Conservation (phyloP, 352 stramenopile species). For the Phytophthora hybrid region DNA sequence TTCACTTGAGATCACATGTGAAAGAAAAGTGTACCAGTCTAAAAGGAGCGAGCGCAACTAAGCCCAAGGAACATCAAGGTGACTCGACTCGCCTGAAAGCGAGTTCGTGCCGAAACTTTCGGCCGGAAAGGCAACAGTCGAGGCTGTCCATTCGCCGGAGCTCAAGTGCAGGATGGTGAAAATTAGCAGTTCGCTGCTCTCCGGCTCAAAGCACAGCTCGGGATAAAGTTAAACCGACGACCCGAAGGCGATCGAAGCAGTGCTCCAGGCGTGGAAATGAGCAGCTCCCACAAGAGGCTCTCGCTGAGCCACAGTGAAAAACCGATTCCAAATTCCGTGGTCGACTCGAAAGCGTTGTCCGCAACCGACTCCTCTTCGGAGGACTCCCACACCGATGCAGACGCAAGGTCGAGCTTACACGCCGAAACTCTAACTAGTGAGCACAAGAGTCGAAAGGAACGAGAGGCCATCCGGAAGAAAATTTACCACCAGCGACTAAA, state of each 20-base stretch:
- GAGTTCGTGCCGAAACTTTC: neutral
- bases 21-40: neutral
- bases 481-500: slow-evolving; percentile 1
- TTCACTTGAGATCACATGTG: neutral
- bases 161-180: neutral
- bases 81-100: neutral
- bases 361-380: neutral
- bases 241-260: neutral
- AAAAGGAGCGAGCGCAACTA: neutral
- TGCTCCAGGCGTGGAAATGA: neutral
- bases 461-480: neutral
- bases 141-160: neutral
- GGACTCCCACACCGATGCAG: neutral
- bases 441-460: neutral
- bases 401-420: neutral
- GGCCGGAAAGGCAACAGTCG: neutral
- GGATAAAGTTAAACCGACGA: neutral
- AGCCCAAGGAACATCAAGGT: neutral
- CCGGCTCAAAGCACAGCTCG: neutral
- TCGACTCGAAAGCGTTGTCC: neutral
- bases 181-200: neutral
- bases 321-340: too few species aligned
- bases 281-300: neutral
- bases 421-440: neutral
- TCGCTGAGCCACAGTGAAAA: neutral